phyloP scores from a whole-genome alignment of 2,329 filamentous ascomycete species.

The Paraphaeosphaeria minitans region DNA sequence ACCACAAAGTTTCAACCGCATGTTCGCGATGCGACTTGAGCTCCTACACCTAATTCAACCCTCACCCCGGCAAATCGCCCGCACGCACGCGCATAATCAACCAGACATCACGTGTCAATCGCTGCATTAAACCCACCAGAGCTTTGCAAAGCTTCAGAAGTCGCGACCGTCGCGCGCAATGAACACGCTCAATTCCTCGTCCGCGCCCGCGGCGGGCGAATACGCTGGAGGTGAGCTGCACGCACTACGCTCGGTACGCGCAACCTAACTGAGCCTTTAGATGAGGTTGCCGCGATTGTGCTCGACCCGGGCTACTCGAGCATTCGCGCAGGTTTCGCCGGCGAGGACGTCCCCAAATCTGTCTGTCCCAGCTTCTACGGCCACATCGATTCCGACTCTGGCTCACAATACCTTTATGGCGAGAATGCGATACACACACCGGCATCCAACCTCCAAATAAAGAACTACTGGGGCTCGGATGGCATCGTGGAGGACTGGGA shows the following conservation, averaged over 20 bases:
- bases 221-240: constrained; percentile 51
- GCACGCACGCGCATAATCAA: constrained; percentile 11
- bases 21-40: constrained; percentile 35
- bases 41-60: constrained; percentile 30
- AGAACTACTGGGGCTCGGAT: constrained; percentile 89
- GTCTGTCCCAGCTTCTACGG: constrained; percentile 92
- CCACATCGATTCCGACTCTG: constrained; percentile 52
- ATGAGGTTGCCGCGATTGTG: constrained; percentile 96
- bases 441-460: constrained; percentile 75
- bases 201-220: constrained; percentile 49
- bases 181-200: constrained; percentile 46
- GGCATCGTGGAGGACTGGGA: constrained; percentile 98
- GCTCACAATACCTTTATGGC: constrained; percentile 71
- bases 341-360: constrained; percentile 95
- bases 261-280: constrained; percentile 53
- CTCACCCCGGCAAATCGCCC: constrained; percentile 18
- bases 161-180: constrained; percentile 29
- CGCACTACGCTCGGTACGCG: constrained; percentile 10
- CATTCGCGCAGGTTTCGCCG: constrained; percentile 93
- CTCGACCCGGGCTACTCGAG: constrained; percentile 93
- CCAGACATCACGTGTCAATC: constrained; percentile 35
- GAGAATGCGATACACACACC: constrained; percentile 87
- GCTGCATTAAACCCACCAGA: neutral
- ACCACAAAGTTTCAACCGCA: constrained; percentile 26
- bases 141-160: constrained; percentile 14